A percentile compares a stretch with the other conserved stretches of the same genome.
phyloP scores from a whole-genome alignment of 1,139 yeast genomes.

The Diutina pseudorugosa region DNA sequence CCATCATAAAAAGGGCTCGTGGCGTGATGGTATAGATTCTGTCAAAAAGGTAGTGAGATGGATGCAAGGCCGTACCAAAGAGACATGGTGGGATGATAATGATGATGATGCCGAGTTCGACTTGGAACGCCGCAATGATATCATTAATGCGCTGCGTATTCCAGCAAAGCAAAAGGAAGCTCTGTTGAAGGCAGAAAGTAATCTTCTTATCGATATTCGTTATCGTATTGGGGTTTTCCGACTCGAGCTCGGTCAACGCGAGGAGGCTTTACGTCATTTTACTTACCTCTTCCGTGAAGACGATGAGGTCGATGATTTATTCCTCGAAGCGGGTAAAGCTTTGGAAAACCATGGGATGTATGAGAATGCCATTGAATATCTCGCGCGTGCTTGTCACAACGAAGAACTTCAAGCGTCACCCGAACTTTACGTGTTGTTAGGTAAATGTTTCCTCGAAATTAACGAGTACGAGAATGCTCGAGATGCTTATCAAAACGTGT shows the following conservation, averaged over 20 bases:
- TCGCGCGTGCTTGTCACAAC: conserved; percentile 19
- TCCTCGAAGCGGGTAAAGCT: conserved; percentile 63
- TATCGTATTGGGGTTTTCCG: conserved; percentile 69
- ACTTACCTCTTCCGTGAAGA: conserved; percentile 39
- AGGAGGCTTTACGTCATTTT: conserved; percentile 67
- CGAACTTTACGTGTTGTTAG: conserved; percentile 52
- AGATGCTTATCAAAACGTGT: conserved; percentile 44
- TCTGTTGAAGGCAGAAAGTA: conserved; percentile 9
- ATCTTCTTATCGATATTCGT: conserved; percentile 77
- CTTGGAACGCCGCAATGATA: not conserved
- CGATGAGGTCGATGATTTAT: conserved; percentile 55
- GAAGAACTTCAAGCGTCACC: conserved; percentile 14
- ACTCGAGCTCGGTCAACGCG: conserved; percentile 46
- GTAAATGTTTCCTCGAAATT: conserved; percentile 65
- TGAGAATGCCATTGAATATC: conserved; percentile 57
- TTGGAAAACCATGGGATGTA: conserved; percentile 58
- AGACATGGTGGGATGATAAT: conserved; percentile 74
- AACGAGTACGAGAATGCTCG: conserved; percentile 65
- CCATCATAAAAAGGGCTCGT: conserved; percentile 55
- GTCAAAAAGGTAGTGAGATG: conserved; percentile 71
- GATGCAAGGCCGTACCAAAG: conserved; percentile 62
- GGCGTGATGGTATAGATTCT: conserved; percentile 48
- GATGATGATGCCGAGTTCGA: conserved; percentile 77
- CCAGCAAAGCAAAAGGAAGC: conserved; percentile 4
- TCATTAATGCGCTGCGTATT: not conserved